Base-by-base conservation (phyloP, 2,329 filamentous ascomycete species). In the Curvularia hawaiiensis region DNA sequence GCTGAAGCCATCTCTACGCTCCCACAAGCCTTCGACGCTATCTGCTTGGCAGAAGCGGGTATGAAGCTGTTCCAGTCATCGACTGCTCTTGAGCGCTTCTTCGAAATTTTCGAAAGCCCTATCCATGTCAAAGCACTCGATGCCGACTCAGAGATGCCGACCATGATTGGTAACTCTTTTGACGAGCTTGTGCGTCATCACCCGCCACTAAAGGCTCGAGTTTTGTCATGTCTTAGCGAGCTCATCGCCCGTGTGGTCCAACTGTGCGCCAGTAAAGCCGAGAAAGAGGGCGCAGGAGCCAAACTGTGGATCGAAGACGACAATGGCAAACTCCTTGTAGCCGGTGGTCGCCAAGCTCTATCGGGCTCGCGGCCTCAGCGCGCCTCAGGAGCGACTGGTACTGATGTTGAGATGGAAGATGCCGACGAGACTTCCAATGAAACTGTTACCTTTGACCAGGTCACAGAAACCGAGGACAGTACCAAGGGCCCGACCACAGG, bases 151-250 rank as follows among this genome's bases (percentile, higher is more conserved):
- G 87, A 89, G 35, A 82, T 96, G 56, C 85, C 93, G 10, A 85
- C 84, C 30, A 85, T 87, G 39, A 84, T 99, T 49, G 95, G 95
- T 11, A 85, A 85, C 26, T 90, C 88, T 40, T 97, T 99, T 70
- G 95, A 99, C 74, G 95, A 99, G 76, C 84, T 99, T 58, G 90
- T 94, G 51, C 88, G 95, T 40, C 95, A 99, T 72, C 95, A 99
- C 69, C 95, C 96, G 0, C 84, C 86, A 22, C 79, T 99, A 44
- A 91, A 93, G 64, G 84, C 85, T 10, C 84, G 88, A 3, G 95
- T 99, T 58, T 87, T 94, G 61, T 89, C 90, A 62, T 89, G 91
- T n/a, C 87, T 97, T 16, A 84, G 96, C 58, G 88, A 92, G 61
- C 96, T 98, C 91, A 86, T 97, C 59, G 88, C 88, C 33, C 87